Conservation (phyloP, 106 monocot genomes). For the Posidonia australis region DNA sequence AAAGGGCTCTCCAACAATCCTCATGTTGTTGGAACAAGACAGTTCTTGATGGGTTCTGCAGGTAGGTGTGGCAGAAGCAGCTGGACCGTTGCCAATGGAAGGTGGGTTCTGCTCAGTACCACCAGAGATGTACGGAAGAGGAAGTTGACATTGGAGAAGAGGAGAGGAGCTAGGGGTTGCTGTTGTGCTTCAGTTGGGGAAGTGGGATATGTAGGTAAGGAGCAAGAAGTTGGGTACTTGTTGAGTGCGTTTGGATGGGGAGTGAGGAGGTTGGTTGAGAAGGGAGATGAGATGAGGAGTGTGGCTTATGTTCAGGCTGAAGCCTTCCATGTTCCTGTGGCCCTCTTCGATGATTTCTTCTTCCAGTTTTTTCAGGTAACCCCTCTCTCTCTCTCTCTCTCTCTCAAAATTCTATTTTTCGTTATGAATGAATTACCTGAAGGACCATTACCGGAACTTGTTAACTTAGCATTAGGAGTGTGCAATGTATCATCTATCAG, state of each 20-base stretch:
- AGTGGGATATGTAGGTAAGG: neutral
- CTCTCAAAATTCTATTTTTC: neutral
- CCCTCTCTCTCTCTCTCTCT: neutral
- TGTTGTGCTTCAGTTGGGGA: neutral
- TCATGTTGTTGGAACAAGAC: neutral
- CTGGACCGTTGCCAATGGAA: neutral
- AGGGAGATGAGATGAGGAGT: constrained; percentile 61
- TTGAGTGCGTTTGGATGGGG: constrained; percentile 68
- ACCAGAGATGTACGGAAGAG: neutral
- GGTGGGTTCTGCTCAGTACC: neutral
- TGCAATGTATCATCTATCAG: too few relatives aligned
- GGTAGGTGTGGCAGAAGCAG: neutral
- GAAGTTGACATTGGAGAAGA: constrained; percentile 1
- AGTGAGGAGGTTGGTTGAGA: constrained; percentile 56
- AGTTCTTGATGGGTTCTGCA: neutral
- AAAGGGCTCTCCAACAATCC: neutral
- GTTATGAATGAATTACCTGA: too few relatives aligned
- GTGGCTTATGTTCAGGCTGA: constrained; percentile 83
- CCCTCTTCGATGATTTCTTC: constrained; percentile 64
- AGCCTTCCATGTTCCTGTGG: constrained; percentile 74
- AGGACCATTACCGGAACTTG: too few relatives aligned
- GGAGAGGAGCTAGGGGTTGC: neutral
- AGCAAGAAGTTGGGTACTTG: constrained; percentile 26
- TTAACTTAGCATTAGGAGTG: too few relatives aligned
- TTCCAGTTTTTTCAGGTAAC: constrained; percentile 59